phyloP scores from a whole-genome alignment of 169 alveolate genomes.

The Plasmodium billcollinsi region DNA sequence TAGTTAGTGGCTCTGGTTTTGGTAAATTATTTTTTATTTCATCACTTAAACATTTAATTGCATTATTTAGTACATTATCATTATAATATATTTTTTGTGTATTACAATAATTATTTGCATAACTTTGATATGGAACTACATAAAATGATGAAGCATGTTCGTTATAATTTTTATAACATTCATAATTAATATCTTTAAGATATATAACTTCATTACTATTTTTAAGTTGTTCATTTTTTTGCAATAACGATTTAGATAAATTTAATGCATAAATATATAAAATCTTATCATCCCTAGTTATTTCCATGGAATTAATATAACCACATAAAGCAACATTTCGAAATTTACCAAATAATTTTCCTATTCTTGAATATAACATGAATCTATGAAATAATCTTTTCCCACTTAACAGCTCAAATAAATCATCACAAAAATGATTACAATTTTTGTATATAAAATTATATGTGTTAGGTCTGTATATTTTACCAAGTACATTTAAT shows the following conservation, averaged over 20 bases:
- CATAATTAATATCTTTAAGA: constrained; percentile 9
- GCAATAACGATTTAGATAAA: constrained; percentile 53
- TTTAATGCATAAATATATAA: constrained; percentile 41
- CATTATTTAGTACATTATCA: background rate
- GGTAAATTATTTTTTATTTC: constrained; percentile 9
- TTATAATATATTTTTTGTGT: constrained; percentile 17
- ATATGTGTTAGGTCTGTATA: constrained; percentile 70
- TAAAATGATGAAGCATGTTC: background rate
- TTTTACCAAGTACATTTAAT: constrained; percentile 70
- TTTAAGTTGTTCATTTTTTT: constrained; percentile 20
- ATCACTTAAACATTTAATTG: constrained; percentile 22
- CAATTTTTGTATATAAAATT: constrained; percentile 73
- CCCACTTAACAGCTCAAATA: constrained; percentile 67
- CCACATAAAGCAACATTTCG: constrained; percentile 65
- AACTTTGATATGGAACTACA: constrained; percentile 19
- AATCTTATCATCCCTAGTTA: constrained; percentile 26
- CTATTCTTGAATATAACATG: constrained; percentile 73
- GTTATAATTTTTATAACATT: background rate
- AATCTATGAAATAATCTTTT: constrained; percentile 65
- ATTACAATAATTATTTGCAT: constrained; percentile 8
- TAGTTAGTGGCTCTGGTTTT: constrained; percentile 5
- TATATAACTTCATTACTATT: background rate
- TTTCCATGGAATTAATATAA: constrained; percentile 46
- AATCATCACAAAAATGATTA: constrained; percentile 75
- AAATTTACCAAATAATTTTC: constrained; percentile 45